These are phyloP conservation scores for Phytophthora megakarya DNA, from an alignment of 352 stramenopile species.

Conservation along the genomic window DNA sequence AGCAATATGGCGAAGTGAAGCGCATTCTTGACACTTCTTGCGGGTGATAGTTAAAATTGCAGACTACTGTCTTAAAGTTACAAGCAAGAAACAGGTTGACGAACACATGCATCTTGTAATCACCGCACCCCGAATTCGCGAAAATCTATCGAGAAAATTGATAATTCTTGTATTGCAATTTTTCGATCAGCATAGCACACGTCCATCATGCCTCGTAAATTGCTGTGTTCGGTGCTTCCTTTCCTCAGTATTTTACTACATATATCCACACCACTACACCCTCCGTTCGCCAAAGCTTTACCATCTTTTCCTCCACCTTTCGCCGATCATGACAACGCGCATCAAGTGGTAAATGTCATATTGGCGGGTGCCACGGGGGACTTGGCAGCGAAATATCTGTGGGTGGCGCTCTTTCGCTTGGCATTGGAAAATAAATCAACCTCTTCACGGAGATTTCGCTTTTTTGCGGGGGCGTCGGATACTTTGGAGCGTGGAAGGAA, in stretches of 20 bases:
- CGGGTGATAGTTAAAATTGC: too few relatives aligned
- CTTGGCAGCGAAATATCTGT: slow-evolving; percentile 85
- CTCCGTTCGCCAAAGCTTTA: not conserved
- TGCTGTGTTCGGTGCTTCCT: slow-evolving; percentile 4
- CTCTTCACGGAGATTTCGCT: slow-evolving; percentile 22
- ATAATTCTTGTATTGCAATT: not conserved
- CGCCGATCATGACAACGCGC: not conserved
- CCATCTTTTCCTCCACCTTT: not conserved
- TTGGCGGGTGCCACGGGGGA: slow-evolving; percentile 77
- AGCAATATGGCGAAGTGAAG: too few relatives aligned
- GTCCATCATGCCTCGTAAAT: slow-evolving; percentile 2
- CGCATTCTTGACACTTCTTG: too few relatives aligned
- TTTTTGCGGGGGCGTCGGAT: slow-evolving; percentile 55
- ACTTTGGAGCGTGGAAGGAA: slow-evolving; percentile 24
- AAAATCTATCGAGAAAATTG: slow-evolving; percentile 1
- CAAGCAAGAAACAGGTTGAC: too few relatives aligned
- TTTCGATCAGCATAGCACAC: slow-evolving; percentile 27
- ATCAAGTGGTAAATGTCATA: slow-evolving; percentile 48
- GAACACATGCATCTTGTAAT: too few relatives aligned
- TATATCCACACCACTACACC: not conserved
- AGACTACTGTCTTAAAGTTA: too few relatives aligned
- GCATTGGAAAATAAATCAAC: slow-evolving; percentile 35
- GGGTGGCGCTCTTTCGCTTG: slow-evolving; percentile 71
- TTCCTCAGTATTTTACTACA: too few relatives aligned
- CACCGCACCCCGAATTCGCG: too few relatives aligned